These are phyloP conservation scores for Syncephalastrum sp. DNA, from an alignment of 371 early-diverging fungal genomes.

Conservation along the genomic window DNA sequence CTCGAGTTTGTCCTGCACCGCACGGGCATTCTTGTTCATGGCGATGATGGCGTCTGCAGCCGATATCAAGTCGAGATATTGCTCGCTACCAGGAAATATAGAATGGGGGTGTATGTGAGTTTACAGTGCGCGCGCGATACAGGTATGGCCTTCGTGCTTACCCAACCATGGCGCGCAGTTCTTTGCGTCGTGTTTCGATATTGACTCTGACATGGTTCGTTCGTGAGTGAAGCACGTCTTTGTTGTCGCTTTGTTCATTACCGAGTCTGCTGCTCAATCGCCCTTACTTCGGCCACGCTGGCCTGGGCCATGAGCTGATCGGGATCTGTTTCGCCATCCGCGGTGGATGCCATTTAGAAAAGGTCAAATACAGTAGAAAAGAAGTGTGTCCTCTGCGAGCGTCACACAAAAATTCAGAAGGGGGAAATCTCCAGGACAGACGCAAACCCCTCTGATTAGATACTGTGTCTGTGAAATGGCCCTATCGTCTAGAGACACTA, in stretches of 20 bases:
- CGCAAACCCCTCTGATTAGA: too few species aligned
- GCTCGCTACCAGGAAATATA: slow-evolving; percentile 54
- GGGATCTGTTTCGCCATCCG: slow-evolving; percentile 13
- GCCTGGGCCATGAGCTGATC: slow-evolving; percentile 16
- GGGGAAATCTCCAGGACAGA: too few species aligned
- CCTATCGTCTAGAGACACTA: too few species aligned
- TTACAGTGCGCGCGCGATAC: neutral
- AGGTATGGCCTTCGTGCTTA: slow-evolving; percentile 30
- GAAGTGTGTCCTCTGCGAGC: too few species aligned
- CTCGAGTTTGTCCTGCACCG: slow-evolving; percentile 59
- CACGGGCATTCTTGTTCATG: slow-evolving; percentile 65
- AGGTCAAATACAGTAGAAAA: too few species aligned
- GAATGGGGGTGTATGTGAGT: neutral
- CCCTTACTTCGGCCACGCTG: slow-evolving; percentile 24
- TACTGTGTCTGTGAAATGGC: too few species aligned
- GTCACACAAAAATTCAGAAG: too few species aligned
- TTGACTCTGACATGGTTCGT: slow-evolving; percentile 39
- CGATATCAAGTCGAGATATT: slow-evolving; percentile 81
- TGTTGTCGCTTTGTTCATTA: neutral
- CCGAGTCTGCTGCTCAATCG: slow-evolving; percentile 24
- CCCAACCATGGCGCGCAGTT: slow-evolving; percentile 86
- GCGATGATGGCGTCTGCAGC: slow-evolving; percentile 80
- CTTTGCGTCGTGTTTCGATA: slow-evolving; percentile 78
- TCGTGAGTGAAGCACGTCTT: neutral
- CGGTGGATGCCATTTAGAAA: too few species aligned